Base-by-base conservation (phyloP, 768 basidiomycete genomes). In the Lentinula lateritia region DNA sequence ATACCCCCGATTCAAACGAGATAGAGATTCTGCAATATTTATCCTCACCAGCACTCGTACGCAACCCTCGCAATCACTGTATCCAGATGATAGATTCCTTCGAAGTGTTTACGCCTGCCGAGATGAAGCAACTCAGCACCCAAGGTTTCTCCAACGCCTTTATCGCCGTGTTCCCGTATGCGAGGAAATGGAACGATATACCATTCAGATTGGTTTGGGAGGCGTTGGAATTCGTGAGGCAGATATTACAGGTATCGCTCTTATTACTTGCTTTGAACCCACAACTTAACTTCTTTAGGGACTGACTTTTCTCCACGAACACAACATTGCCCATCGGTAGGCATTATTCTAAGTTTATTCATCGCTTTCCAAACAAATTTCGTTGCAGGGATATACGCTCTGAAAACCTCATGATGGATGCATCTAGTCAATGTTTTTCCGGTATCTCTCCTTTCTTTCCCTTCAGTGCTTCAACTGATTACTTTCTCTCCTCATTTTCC, bases 311-410 rank as follows among this genome's bases (percentile, higher is more conserved):
- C 50, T 60, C n/a, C 58, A 60, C 35, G 39, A 48, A 12, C 58
- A 60, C 28, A 60, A 60, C n/a, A 60, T 60, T 18, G 58, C 58
- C 15, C 58, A 60, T 60, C 58, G 58, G 58, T 50, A 18, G 50
- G 55, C 12, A 34, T 18, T 28, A 28, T 3, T 28, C 28, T 4
- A 3, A 28, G 28, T 28, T 28, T 28, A 28, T 28, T 28, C 28
- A 28, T 28, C 28, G 28, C 3, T 28, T 28, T 3, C 3, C 2
- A 28, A 4, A 28, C 0, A 50, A 3, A 13, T 18, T 10, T 20
- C 35, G 12, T 23, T 35, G 13, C 23, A 56, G 55, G 2, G 55
- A 56, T 39, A 56, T 56, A 12, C 55, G 55, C 8, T 43, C 55
- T 15, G 55, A 56, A 28, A 56, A 56, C 15, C n/a, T 56, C 18